Evolutionary conservation across 2,329 filamentous ascomycete genomes (phyloP).

Genomic region (Fusarium tuaranense): DNA sequence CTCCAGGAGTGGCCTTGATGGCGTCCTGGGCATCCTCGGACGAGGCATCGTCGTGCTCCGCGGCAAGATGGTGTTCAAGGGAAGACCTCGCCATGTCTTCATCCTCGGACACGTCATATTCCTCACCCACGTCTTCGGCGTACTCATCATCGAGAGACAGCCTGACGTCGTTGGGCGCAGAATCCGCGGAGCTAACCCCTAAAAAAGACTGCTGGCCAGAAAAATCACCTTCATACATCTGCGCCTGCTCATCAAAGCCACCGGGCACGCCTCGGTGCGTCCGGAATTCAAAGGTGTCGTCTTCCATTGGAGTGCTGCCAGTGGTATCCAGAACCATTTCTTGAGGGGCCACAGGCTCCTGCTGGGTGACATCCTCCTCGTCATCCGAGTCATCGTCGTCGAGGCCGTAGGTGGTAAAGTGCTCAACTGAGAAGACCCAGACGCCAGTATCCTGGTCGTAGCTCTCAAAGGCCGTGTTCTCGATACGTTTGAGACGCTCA

Average conservation of each 20-base stretch:
- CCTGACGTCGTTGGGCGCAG: conserved; percentile 71
- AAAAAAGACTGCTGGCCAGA: conserved; percentile 83
- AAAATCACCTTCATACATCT: conserved; percentile 67
- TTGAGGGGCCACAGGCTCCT: conserved; percentile 30
- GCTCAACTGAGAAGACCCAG: conserved; percentile 94
- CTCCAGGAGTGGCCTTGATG: conserved; percentile 65
- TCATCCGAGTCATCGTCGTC: conserved; percentile 78
- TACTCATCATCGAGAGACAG: conserved; percentile 71
- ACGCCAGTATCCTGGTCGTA: conserved; percentile 85
- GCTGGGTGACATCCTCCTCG: conserved; percentile 50
- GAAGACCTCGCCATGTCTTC: conserved; percentile 84
- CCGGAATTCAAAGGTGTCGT: conserved; percentile 70
- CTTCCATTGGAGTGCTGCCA: conserved; percentile 53
- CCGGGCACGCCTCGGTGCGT: conserved; percentile 74
- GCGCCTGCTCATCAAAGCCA: conserved; percentile 77
- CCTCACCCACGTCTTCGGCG: conserved; percentile 70
- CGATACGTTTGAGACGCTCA: conserved; percentile 81
- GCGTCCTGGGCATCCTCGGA: conserved; percentile 63
- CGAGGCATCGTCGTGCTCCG: conserved; percentile 75
- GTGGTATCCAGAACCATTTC: conserved; percentile 37
- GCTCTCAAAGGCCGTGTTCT: conserved; percentile 82
- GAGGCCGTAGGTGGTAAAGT: conserved; percentile 95
- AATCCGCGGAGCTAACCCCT: conserved; percentile 90
- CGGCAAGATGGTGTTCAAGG: conserved; percentile 78
- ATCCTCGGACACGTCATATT: conserved; percentile 80